Base-by-base conservation (phyloP, 139 green algal genomes). In the Chlamydomonas urium region DNA sequence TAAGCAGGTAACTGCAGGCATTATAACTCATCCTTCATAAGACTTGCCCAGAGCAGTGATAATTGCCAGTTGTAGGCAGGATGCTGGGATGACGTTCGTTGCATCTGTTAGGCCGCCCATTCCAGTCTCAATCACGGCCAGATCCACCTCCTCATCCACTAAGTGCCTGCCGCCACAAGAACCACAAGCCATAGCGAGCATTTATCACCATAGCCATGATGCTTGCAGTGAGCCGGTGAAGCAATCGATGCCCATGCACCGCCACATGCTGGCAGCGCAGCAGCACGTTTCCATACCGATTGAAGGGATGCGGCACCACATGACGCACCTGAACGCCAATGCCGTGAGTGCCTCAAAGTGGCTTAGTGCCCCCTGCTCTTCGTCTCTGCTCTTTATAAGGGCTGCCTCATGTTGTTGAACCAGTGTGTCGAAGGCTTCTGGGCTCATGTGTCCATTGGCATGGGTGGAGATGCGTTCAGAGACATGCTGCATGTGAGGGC, bases 301-400 rank as follows among this genome's bases (percentile, higher is more conserved):
- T 65, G 10, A 32, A 29, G 28, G 56, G 28, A 31, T 65, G 26
- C 56, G 28, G 56, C 56, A 8, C 56, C 56, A 65, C 24, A 19
- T 37, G 19, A 67, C 74, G 1, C 50, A 81, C 78, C 61, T 79
- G 73, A 61, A 92, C 3, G 89, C 88, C 28, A 96, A 79, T 0
- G 89, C 90, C 1, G 92, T 97, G 2, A 93, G 31, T 0, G 84
- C 84, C 66, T 97, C 93, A 84, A 97, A 97, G 72, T 94, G 87
- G 29, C 84, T 87, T 1, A 94, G 80, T 23, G 45, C 42, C 0
- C 81, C 76, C 1, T 24, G 60, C 23, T 86, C 81, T n/a, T 71
- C 37, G 47, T 77, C 45, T n/a, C n/a, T n/a, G n/a, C n/a, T n/a
- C n/a, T n/a, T n/a, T n/a, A n/a, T n/a, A n/a, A n/a, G n/a, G n/a